Base-by-base conservation (phyloP, 1,284 basidiomycete genomes). In the Tilletia setariae region DNA sequence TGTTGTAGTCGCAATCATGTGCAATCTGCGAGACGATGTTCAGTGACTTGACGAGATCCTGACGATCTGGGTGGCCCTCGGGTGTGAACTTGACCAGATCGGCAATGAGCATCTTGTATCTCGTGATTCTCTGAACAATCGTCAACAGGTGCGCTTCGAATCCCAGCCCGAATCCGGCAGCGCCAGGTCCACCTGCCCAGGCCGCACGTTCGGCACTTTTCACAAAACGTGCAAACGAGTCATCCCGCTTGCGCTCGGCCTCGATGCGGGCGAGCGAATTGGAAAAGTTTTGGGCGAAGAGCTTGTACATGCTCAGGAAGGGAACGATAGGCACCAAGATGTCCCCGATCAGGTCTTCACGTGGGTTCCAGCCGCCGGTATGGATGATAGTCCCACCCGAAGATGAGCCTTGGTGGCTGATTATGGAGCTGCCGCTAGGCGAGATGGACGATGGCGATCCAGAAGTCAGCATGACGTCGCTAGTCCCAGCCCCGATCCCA, bases 371-470 rank as follows among this genome's bases (percentile, higher is more conserved):
- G 7, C 13, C 56, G 46, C 51, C 70, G 62, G 28, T 63, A 6
- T 2, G 2, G 32, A 25, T 63, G 15, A 11, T 63, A 32, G 25
- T 19, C 6, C 30, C 28, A 2, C 64, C 23, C 21, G 35, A 16
- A 19, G 28, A 21, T 43, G 25, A 28, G 35, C 35, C 35, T 40
- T 40, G 35, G 11, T 40, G 35, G 35, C 35, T 40, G 6, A 40
- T 40, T 4, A 40, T 40, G 62, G 25, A 32, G 43, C 32, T 66
- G 30, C 28, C 49, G 21, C 28, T 47, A n/a, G 88, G 86, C 1
- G 87, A 84, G 2, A 90, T 87, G 79, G 93, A 94, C 90, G 90
- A 4, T 88, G 91, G 84, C 93, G 94, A 32, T 92, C 85, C 8
- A 86, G 89, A 40, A 40, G 4, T 40, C 6, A 40, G 35, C 35